Base-by-base conservation (phyloP, 2,329 filamentous ascomycete genomes). In the Neopestalotiopsis sp. region DNA sequence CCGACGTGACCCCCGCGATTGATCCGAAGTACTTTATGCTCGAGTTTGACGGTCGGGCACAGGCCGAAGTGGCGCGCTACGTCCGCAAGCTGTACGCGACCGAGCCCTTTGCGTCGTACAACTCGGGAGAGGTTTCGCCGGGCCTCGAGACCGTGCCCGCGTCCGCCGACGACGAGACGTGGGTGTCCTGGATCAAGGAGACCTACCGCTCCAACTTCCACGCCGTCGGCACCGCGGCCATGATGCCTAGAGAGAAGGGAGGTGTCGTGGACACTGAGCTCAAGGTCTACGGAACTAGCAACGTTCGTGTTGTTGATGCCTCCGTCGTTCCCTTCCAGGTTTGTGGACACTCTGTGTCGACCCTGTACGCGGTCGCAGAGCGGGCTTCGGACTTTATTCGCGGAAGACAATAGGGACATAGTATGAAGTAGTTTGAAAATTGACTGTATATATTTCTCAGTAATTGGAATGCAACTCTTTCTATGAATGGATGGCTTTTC, bases 361-460 rank as follows among this genome's bases (percentile, higher is more conserved):
- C 81, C 1, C 81, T 87, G 4, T 87, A 87, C 70, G 85, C 84
- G 77, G 75, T 86, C 67, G 84, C 78, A 24, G 85, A 87, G 75
- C 84, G 82, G 73, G 72, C 73, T 0, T 30, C 57, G 57, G 32
- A 61, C 12, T 32, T 61, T 4, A 61, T 53, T 17, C 45, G 45
- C 1, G 45, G 45, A 53, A 53, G n/a, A n/a, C 45, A n/a, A 6
- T 53, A 53, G 5, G 9, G 6, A 6, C 5, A 10, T 53, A 17
- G 9, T 3, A 1, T 20, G 45, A 53, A 20, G 13, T 20, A 28
- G 0, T 38, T 38, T 38, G n/a, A n/a, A n/a, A 7, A 1, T 38
- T 38, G 1, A 9, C 10, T 38, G 6, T 10, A 10, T 38, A 10
- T 38, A 38, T 1, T 28, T 28, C 24, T 28, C 24, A 28, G 3